Base-by-base conservation (phyloP, 1,284 basidiomycete species). In the Sanghuangporus baumii region DNA sequence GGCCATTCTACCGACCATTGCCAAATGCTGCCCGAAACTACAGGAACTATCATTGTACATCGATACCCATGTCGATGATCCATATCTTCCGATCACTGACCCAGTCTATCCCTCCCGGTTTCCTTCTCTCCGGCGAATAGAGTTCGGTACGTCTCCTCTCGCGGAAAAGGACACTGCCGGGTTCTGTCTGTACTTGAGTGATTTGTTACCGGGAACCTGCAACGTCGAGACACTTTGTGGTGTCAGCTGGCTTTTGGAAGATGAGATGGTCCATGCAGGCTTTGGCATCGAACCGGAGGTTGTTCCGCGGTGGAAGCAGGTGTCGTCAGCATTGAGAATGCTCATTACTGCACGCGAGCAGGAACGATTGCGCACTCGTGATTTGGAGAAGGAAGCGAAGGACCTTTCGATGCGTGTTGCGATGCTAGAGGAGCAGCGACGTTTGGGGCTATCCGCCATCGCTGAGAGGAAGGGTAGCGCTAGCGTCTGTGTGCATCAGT, bases 1-100 rank as follows among this genome's bases (percentile, higher is more conserved):
- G n/a, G 68, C 73, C 14, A 78, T 82, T 0, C 76, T 87, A 20
- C 57, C 81, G 4, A 78, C 80, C 1, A 81, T 88, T 68, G 82
- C 83, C 0, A 69, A 68, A 14, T 78, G 84, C 67, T 87, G 85
- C 63, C 81, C 79, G 0, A 77, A 77, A 6, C 71, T 88, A 6
- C 73, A 65, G 12, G 69, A 74, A 47, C 78, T 88, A n/a, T 81
- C 81, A 1, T 71, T 87, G 6, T 86, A 81, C 70, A 57, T 86
- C 61, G 69, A 81, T 64, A 76, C 78, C 1, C 70, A 72, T 8
- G 38, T 40, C 36, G 3, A 11, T 36, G 20, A 56, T 11, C 16
- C 37, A 16, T 16, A 12, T 7, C 26, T 12, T 14, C n/a, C 12
- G 16, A 12, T 38, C 16, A 20, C 55, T 18, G 20, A 56, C 11